Evolutionary conservation across 2,329 filamentous ascomycete genomes (phyloP), one percentile per base, ranked within the genome.

Genomic region (Xylariaceae sp.): DNA sequence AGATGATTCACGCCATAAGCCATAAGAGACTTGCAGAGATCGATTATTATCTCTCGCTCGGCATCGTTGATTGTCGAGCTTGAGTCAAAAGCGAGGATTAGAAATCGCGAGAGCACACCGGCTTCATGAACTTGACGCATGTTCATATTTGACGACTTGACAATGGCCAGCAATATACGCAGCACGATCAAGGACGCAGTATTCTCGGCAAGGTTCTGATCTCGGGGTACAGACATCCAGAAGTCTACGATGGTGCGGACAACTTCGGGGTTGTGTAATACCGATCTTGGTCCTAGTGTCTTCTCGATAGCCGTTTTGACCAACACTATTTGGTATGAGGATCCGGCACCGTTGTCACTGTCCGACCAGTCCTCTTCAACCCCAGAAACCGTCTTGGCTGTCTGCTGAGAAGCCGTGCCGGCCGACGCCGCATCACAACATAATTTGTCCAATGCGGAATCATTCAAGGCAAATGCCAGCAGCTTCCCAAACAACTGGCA

Each of bases 401-500:
- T 19, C 31, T 40, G 37, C n/a, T 45, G 34, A 2, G 46, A 35
- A 11, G 38, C 32, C n/a, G 43, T 30, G 26, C 47, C 46, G 16
- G 44, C 37, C 7, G 43, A 36, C n/a, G 52, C 50, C n/a, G 49
- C 44, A 29, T 57, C 55, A 31, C 76, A 71, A 59, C 87, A 93
- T 37, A 93, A 71, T 41, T 78, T 70, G 39, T 85, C 79, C 45
- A 91, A 72, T 34, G 81, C 78, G 57, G 89, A 81, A 60, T 95
- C 85, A 41, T 89, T 85, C 38, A 95, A 66, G 1, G 85, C 83
- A 65, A 94, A 91, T 4, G 87, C 79, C 37, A 95, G 73, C 8
- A 96, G 76, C 53, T 85, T 83, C 19, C 89, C 89, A 64, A 94
- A 94, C 3, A 94, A 73, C 62, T 90, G 85, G 52, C 76, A 79